A percentile compares a stretch with the other conserved stretches of the same genome.
Evolutionary conservation across 148 eudicot genomes (phyloP).

Genomic region (Fagopyrum homotropicum): DNA sequence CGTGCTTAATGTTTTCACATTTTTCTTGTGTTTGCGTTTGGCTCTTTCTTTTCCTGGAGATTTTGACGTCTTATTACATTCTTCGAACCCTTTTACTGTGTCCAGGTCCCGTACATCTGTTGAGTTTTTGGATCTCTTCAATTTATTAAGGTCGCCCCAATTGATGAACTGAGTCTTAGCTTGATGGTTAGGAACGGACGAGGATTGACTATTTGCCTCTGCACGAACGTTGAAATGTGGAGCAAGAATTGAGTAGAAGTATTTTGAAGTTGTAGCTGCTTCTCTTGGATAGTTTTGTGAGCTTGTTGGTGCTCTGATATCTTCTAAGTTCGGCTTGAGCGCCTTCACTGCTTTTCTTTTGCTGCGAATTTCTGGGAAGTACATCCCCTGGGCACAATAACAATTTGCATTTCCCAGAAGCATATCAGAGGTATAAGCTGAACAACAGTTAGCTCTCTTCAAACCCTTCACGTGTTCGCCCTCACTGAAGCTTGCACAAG

Average conservation of each 20-base stretch:
- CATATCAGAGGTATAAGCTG: slow-evolving; percentile 24
- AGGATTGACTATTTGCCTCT: slow-evolving; percentile 14
- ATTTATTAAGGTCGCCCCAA: slow-evolving; percentile 38
- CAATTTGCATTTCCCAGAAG: slow-evolving; percentile 20
- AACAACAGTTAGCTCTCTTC: slow-evolving; percentile 37
- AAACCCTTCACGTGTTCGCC: slow-evolving; percentile 33
- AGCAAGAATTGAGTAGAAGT: slow-evolving; percentile 21
- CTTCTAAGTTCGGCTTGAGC: slow-evolving; percentile 37
- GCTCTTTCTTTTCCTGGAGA: slow-evolving; percentile 22
- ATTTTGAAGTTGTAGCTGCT: slow-evolving; percentile 20
- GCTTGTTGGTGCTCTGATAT: slow-evolving; percentile 16
- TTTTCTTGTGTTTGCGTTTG: slow-evolving; percentile 24
- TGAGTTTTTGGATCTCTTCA: slow-evolving; percentile 48
- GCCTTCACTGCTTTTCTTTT: slow-evolving; percentile 60
- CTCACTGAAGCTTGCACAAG: slow-evolving; percentile 30
- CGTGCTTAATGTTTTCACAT: slow-evolving; percentile 16
- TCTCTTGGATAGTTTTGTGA: slow-evolving; percentile 18
- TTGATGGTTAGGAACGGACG: slow-evolving; percentile 15
- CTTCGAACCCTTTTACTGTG: slow-evolving; percentile 36
- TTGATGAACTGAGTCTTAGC: slow-evolving; percentile 23
- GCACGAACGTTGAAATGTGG: slow-evolving; percentile 17
- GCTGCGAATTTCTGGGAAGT: slow-evolving; percentile 49
- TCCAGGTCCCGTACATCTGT: slow-evolving; percentile 41
- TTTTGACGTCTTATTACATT: slow-evolving; percentile 15
- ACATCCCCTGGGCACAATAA: slow-evolving; percentile 22